phyloP scores from a whole-genome alignment of 208 protist species.

The Wallacemonas sp. region DNA sequence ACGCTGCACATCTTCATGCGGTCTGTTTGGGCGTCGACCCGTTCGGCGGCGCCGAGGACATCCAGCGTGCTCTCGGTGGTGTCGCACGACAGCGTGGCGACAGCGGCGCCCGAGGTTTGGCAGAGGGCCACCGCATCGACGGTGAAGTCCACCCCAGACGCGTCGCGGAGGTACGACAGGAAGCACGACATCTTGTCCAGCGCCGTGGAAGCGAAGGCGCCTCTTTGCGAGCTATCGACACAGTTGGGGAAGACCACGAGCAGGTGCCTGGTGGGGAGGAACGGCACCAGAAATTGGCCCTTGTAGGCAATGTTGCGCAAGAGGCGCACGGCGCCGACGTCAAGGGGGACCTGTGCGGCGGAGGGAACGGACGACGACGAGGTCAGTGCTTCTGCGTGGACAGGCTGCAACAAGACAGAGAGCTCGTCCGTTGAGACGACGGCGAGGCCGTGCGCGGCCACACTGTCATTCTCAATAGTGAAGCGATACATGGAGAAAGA shows the following conservation, averaged over 20 bases:
- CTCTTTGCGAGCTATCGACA: background rate
- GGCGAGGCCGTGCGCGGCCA: background rate
- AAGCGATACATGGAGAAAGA: slow-evolving; percentile 23
- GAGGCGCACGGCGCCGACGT: slow-evolving; percentile 50
- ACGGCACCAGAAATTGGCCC: slow-evolving; percentile 71
- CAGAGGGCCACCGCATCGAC: slow-evolving; percentile 63
- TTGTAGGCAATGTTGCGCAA: slow-evolving; percentile 68
- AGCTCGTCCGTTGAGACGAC: background rate
- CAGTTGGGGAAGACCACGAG: slow-evolving; percentile 67
- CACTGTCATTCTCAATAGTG: slow-evolving; percentile 11
- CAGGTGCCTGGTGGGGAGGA: slow-evolving; percentile 65
- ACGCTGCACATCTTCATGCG: slow-evolving; percentile 36
- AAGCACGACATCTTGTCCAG: slow-evolving; percentile 38
- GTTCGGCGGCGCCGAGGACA: slow-evolving; percentile 43
- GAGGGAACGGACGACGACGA: background rate
- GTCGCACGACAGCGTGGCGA: slow-evolving; percentile 47
- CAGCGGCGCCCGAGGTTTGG: slow-evolving; percentile 42
- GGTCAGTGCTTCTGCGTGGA: background rate
- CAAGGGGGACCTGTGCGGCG: slow-evolving; percentile 12
- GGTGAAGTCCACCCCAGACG: slow-evolving; percentile 21
- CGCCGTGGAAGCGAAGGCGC: slow-evolving; percentile 29
- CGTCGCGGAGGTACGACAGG: slow-evolving; percentile 20
- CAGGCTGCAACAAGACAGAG: background rate
- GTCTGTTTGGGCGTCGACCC: slow-evolving; percentile 30
- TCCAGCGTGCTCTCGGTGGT: slow-evolving; percentile 51